Evolutionary conservation across 176 grass and related monocot genomes (phyloP).

Genomic region (Elymus sibiricus): DNA sequence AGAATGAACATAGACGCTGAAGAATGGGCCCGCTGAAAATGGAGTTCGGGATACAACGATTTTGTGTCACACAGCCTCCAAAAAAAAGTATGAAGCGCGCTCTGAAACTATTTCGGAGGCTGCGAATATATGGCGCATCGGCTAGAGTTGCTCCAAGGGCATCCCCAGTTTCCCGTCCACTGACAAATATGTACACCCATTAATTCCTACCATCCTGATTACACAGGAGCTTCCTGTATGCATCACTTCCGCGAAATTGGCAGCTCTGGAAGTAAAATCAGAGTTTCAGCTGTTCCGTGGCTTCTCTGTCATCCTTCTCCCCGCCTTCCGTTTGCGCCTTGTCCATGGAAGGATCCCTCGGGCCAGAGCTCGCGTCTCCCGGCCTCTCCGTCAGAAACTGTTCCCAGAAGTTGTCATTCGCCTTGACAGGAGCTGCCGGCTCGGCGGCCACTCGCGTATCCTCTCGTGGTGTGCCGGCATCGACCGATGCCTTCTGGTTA

Average conservation of each 20-base stretch:
- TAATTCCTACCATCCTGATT: too few species aligned
- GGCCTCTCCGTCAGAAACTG: slow-evolving; percentile 91
- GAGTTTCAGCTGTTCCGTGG: slow-evolving; percentile 51
- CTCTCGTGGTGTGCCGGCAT: not conserved
- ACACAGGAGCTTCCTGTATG: too few species aligned
- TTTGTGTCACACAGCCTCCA: too few species aligned
- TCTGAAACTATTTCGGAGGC: too few species aligned
- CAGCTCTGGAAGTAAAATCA: slow-evolving; percentile 22
- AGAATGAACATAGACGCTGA: too few species aligned
- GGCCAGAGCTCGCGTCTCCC: slow-evolving; percentile 61
- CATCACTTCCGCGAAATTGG: not conserved
- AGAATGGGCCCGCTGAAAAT: too few species aligned
- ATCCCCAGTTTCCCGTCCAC: too few species aligned
- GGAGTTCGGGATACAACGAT: too few species aligned
- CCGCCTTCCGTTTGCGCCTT: slow-evolving; percentile 18
- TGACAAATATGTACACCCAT: too few species aligned
- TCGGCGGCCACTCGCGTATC: slow-evolving; percentile 21
- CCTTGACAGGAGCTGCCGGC: slow-evolving; percentile 28
- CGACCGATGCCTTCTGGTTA: slow-evolving; percentile 14
- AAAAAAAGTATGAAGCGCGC: too few species aligned
- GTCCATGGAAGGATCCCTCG: slow-evolving; percentile 36
- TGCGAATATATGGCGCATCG: too few species aligned
- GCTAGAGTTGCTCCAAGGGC: too few species aligned
- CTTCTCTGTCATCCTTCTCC: slow-evolving; percentile 25
- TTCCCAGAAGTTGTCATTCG: slow-evolving; percentile 97